phyloP scores from a whole-genome alignment of 169 alveolate genomes.

The Neospora caninum region DNA sequence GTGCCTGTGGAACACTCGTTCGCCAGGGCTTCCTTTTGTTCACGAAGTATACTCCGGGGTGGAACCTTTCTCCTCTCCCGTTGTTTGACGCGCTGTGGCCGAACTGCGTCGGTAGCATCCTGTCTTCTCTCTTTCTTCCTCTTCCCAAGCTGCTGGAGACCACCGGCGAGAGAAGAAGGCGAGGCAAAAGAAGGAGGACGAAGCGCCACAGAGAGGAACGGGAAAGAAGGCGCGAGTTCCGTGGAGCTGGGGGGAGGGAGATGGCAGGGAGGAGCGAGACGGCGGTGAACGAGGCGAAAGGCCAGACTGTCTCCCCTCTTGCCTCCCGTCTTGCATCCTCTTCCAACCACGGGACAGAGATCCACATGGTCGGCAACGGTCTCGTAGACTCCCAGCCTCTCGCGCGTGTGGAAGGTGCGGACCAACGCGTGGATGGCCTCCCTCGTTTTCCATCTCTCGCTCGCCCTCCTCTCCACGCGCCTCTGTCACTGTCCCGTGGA shows the following conservation, averaged over 20 bases:
- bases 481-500: no score
- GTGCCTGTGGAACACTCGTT: slow-evolving; percentile 6
- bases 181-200: not conserved
- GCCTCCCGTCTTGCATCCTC: no score
- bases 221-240: not conserved
- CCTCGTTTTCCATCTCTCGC: no score
- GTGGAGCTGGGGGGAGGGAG: not conserved
- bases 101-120: slow-evolving; percentile 4
- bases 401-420: no score
- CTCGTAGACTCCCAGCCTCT: no score
- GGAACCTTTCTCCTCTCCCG: not conserved
- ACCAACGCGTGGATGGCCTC: no score
- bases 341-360: no score
- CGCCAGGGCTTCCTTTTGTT: not conserved
- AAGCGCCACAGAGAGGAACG: not conserved
- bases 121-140: slow-evolving; percentile 8
- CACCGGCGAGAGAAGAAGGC: not conserved
- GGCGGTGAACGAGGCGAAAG: not conserved
- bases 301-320: no score
- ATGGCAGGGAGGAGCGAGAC: not conserved
- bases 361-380: no score
- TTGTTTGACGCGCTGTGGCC: slow-evolving; percentile 37
- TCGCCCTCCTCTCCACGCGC: no score
- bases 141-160: not conserved
- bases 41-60: slow-evolving; percentile 2